Evolutionary conservation across 352 stramenopile genomes (phyloP), one percentile per base, ranked within the genome.

Genomic region (Pythium insidiosum): DNA sequence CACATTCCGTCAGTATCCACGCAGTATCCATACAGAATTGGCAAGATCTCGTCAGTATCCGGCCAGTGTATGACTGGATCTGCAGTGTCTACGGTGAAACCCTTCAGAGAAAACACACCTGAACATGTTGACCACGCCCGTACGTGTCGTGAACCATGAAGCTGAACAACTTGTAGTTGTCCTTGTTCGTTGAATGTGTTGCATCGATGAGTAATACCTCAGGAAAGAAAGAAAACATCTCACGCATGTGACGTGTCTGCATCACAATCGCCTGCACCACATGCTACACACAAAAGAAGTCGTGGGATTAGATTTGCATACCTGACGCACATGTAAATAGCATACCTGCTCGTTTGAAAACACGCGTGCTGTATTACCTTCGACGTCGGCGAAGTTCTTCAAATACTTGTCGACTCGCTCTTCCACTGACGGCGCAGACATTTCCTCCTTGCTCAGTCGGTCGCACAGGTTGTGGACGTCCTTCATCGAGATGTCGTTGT

Each of bases 391-490:
- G 28, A 49, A 49, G 19, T 49, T 30, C 5, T n/a, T 9, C 12
- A 49, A 20, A 29, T 40, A 49, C 42, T 49, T 49, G 5, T 30
- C 3, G 2, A 49, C 42, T 2, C 31, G 16, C 2, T 18, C 30
- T 11, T 49, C 42, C 2, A 33, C n/a, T n/a, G 29, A 40, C 15
- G 19, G 29, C 6, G 31, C 42, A 2, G 42, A 40, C 23, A 43
- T 35, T n/a, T 12, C 29, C 24, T 51, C 38, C 6, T 9, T 11
- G 18, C 37, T 25, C n/a, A 37, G 42, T 21, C 40, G 29, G 21
- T 40, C 25, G 25, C 63, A 36, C 22, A 70, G 41, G 38, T 66
- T 70, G 53, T 67, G 57, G 29, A 67, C 49, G 43, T 70, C 61
- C 45, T 66, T 66, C 61, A 66, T 70, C 39, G 43, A 43, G 21